phyloP scores from a whole-genome alignment of 1,139 yeast genomes.

The Debaryomyces udenii region DNA sequence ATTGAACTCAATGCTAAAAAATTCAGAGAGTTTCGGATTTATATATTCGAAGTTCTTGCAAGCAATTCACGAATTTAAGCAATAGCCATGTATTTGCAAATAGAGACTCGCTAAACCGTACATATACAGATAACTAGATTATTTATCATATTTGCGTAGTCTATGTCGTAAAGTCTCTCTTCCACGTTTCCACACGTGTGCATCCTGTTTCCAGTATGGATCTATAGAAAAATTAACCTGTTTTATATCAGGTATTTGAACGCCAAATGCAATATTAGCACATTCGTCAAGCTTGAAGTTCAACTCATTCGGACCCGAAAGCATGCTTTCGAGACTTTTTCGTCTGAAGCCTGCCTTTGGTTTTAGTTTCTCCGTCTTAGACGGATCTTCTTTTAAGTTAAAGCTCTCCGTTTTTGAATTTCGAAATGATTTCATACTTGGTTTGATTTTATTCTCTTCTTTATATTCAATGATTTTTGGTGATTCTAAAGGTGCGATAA shows the following conservation, averaged over 20 bases:
- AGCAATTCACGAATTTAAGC: slow-evolving; percentile 15
- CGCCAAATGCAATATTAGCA: slow-evolving; percentile 14
- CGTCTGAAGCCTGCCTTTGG: background rate
- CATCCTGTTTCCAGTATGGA: slow-evolving; percentile 12
- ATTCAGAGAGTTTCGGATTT: slow-evolving; percentile 13
- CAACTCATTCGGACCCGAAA: background rate
- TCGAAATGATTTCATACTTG: background rate
- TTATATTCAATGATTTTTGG: slow-evolving; percentile 25
- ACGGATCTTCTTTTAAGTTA: background rate
- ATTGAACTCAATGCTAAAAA: slow-evolving; percentile 13
- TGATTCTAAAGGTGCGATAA: slow-evolving; percentile 34
- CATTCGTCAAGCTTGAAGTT: slow-evolving; percentile 8
- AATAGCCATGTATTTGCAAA: slow-evolving; percentile 6
- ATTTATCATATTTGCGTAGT: slow-evolving; percentile 4
- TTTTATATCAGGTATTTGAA: slow-evolving; percentile 8
- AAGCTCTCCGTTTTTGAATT: background rate
- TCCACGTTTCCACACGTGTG: slow-evolving; percentile 11
- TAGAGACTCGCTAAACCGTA: background rate
- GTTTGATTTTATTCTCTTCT: background rate
- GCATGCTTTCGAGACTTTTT: background rate
- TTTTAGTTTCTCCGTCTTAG: background rate
- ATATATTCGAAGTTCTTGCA: slow-evolving; percentile 17
- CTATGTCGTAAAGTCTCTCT: slow-evolving; percentile 11
- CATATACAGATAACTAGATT: background rate
- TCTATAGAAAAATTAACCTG: slow-evolving; percentile 9